phyloP scores from a whole-genome alignment of 495 filamentous ascomycete species.

The Xylaria scruposa region DNA sequence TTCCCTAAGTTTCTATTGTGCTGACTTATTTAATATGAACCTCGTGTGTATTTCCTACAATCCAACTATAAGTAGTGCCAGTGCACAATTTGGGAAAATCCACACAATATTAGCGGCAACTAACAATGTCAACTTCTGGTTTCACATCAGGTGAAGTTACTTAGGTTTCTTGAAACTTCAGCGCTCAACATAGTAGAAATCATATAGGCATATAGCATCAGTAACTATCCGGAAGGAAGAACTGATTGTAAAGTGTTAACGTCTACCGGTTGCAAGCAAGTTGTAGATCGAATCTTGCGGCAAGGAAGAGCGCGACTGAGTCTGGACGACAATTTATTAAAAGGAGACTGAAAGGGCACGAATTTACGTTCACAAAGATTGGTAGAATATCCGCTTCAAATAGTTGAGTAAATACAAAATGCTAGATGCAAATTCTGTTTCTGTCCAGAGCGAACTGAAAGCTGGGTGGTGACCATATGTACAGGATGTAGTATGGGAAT shows the following conservation, averaged over 20 bases:
- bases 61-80: not conserved
- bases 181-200: not conserved
- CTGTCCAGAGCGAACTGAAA: not conserved
- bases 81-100: not conserved
- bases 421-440: not conserved
- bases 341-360: not conserved
- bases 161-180: not conserved
- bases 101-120: not conserved
- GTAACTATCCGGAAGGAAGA: not conserved
- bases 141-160: not conserved
- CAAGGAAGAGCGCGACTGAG: not conserved
- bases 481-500: not conserved
- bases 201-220: not conserved
- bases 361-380: not conserved
- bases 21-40: not conserved
- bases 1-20: not conserved
- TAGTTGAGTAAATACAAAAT: not conserved
- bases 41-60: not conserved
- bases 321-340: not conserved
- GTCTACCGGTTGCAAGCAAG: not conserved
- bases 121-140: not conserved
- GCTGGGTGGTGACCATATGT: not conserved
- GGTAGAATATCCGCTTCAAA: not conserved
- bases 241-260: not conserved
- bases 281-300: not conserved